Base-by-base conservation (phyloP, 139 green algal species). In the Chlorella ohadii region DNA sequence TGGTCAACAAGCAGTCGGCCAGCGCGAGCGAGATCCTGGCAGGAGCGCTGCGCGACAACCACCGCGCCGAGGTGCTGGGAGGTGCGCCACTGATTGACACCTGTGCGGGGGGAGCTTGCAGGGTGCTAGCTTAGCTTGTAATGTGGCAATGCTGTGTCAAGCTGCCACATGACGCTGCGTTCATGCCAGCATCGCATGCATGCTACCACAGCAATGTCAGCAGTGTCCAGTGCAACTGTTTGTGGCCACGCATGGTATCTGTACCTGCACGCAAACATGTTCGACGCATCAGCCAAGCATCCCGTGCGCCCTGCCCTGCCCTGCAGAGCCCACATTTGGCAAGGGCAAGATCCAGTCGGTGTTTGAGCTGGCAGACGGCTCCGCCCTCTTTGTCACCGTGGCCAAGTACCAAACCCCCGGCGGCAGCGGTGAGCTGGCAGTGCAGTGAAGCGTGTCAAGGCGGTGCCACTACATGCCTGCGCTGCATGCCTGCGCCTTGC, bases 371-470 rank as follows among this genome's bases (percentile, higher is more conserved):
- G 72, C 38, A 0, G 96, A 99, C 87, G 96, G 96, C 78, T 95
- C 91, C 16, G 97, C 94, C 4, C 87, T 99, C 63, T 99, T 99
- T 86, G 94, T 99, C 28, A 99, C 96, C 1, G 92, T 96, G 6
- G 93, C 93, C 51, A 96, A 94, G 80, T 90, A 90, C 82, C 44
- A 66, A 31, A 90, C 87, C 3, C 87, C 83, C 6, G 76, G 20
- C 19, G 77, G 78, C 39, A 84, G 65, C 55, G 65, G 65, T 84
- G 65, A 36, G 44, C n/a, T n/a, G n/a, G n/a, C n/a, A n/a, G n/a
- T n/a, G n/a, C n/a, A n/a, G n/a, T n/a, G n/a, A n/a, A n/a, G n/a
- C n/a, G n/a, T n/a, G n/a, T n/a, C n/a, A n/a, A n/a, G n/a, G n/a
- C n/a, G n/a, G n/a, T n/a, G n/a, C n/a, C n/a, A n/a, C n/a, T n/a